Base-by-base conservation (phyloP, 73 alveolate genomes). In the Loxodes magnus region DNA sequence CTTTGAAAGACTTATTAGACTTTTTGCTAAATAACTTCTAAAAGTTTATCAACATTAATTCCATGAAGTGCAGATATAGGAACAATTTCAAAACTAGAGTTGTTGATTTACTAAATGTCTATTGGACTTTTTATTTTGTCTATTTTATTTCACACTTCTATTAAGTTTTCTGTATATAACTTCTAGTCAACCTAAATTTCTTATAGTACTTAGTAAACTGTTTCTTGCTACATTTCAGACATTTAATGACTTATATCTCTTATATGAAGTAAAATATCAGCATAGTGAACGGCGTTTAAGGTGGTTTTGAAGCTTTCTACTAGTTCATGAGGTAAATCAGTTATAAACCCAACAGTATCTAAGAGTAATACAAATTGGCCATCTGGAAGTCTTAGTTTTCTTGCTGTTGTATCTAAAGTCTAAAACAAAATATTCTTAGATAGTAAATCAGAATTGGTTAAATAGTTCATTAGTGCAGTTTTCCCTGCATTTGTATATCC, bases 401-500 rank as follows among this genome's bases (percentile, higher is more conserved):
- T 68, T 5, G 74, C 63, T 1, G 90, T 81, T 16, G 97, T 86
- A 29, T 71, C 42, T 17, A 86, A 66, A 4, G 97, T 86, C 25
- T 86, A 62, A 51, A 86, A 86, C 2, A 86, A 64, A 22, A 36
- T 15, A 55, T 86, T 86, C 37, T 71, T 62, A 29, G 77, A 50
- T 10, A 64, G 87, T 4, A 65, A 73, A 2, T 66, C 58, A 6
- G 77, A 43, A 24, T 68, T 54, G 17, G 88, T 65, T 12, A 76
- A 21, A n/a, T 62, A 27, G 55, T 86, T 86, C 77, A 81, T 62
- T 23, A 86, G 41, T 29, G 92, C 88, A 14, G 94, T 80, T 55
- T 86, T 86, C 0, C 97, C 97, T 29, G 93, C 97, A 66, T 86
- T 86, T 6, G 97, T 86, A 35, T 86, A 86, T 5, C 97, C 97